A percentile compares a stretch with the other conserved stretches of the same genome.
These are phyloP conservation scores for Chaetomiaceae sp. DNA, from an alignment of 2,329 filamentous ascomycete genomes.

Conservation along the genomic window DNA sequence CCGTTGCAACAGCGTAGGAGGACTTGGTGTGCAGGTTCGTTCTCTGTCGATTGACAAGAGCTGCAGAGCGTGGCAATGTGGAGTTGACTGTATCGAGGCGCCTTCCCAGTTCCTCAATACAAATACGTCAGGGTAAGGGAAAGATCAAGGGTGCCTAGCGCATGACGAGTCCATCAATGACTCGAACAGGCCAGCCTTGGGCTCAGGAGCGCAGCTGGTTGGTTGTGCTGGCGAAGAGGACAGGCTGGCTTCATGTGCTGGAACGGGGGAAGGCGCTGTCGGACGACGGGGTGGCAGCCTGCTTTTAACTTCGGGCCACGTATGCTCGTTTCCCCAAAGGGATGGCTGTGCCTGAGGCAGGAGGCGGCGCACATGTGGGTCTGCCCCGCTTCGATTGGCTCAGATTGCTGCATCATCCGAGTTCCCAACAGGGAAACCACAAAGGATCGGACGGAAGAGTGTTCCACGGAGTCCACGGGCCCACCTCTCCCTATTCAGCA, in stretches of 20 bases:
- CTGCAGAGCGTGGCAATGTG: conserved; percentile 10
- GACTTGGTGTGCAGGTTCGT: conserved; percentile 23
- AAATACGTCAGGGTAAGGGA: conserved; percentile 25
- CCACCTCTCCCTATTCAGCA: too few species aligned
- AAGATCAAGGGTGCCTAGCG: conserved; percentile 22
- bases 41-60: conserved; percentile 4
- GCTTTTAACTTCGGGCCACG: conserved; percentile 28
- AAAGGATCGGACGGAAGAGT: conserved; percentile 9
- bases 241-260: conserved; percentile 21
- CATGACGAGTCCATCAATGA: conserved; percentile 24
- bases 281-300: conserved; percentile 18
- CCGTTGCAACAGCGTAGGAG: conserved; percentile 15
- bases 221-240: conserved; percentile 22
- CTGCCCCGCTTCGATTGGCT: conserved; percentile 19
- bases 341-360: conserved; percentile 23
- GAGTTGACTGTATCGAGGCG: conserved; percentile 30
- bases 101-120: conserved; percentile 36
- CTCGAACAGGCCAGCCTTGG: conserved; percentile 18
- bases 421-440: conserved; percentile 19
- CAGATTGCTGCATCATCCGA: conserved; percentile 18
- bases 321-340: conserved; percentile 18
- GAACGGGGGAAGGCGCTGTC: conserved; percentile 4
- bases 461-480: neutral
- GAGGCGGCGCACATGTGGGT: neutral
- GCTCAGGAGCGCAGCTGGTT: conserved; percentile 16